Percentiles rank a stretch among this genome's conserved stretches.
Evolutionary conservation across 148 eudicot genomes (phyloP).

Genomic region (Chenopodium suecicum): DNA sequence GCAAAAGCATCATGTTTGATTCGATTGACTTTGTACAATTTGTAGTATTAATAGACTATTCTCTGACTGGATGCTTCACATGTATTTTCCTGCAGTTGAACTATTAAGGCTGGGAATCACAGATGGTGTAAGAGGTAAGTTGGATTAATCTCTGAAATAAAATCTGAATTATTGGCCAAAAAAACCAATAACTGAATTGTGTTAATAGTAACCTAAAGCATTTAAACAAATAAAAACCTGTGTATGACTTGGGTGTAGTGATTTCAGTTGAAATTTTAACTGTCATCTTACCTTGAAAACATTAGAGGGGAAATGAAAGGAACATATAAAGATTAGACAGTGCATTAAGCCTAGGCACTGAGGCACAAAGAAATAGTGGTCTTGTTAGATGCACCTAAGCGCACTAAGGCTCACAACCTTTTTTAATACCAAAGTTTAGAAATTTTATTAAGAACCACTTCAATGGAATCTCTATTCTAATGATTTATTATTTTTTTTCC

Average conservation of each 20-base stretch:
- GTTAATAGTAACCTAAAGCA: background rate
- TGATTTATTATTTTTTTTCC: background rate
- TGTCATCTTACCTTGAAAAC: background rate
- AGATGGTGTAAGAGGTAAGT: slow-evolving; percentile 70
- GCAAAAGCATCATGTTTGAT: background rate
- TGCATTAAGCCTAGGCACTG: too few species aligned
- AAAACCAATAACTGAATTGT: background rate
- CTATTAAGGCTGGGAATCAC: slow-evolving; percentile 74
- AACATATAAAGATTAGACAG: background rate
- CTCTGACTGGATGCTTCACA: slow-evolving; percentile 16
- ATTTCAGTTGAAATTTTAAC: background rate
- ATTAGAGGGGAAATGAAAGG: background rate
- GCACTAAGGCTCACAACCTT: too few species aligned
- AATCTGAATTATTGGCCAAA: background rate
- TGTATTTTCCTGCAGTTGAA: slow-evolving; percentile 64
- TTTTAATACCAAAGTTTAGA: too few species aligned
- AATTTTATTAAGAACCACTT: background rate
- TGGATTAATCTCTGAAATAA: background rate
- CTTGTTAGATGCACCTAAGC: too few species aligned
- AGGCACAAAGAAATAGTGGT: too few species aligned
- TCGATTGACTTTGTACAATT: background rate
- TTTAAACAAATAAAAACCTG: background rate
- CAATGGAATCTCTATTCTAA: background rate
- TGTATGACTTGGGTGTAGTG: background rate
- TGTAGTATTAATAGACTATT: slow-evolving; percentile 10